These are phyloP conservation scores for Syncephalastrum contaminatum DNA, from an alignment of 371 early-diverging fungal genomes.

Conservation along the genomic window DNA sequence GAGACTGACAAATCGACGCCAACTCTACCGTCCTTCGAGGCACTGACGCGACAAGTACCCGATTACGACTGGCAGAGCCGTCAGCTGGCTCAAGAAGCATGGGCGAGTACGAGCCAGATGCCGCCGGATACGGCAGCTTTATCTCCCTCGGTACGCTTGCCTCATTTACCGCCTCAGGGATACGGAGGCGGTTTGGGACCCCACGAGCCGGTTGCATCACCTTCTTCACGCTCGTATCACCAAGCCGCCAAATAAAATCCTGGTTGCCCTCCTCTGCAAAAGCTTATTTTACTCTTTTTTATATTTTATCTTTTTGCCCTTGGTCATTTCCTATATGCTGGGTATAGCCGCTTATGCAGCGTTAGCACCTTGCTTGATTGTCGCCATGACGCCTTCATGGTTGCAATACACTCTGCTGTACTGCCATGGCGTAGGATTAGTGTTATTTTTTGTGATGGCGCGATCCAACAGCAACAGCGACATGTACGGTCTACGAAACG, in stretches of 20 bases:
- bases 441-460: slow-evolving; percentile 6
- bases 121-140: background rate
- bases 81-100: slow-evolving; percentile 3
- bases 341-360: slow-evolving; percentile 3
- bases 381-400: background rate
- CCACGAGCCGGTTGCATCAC: slow-evolving; percentile 1
- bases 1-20: background rate
- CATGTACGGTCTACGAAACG: slow-evolving; percentile 35
- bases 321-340: too few species aligned
- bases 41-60: slow-evolving; percentile 6
- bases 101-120: too few species aligned
- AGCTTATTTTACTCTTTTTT: slow-evolving; percentile 1
- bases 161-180: slow-evolving; percentile 7
- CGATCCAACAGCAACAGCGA: slow-evolving; percentile 10
- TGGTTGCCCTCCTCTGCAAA: background rate
- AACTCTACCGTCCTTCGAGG: slow-evolving; percentile 7
- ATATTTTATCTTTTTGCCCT: background rate
- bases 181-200: slow-evolving; percentile 1
- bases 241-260: slow-evolving; percentile 2
- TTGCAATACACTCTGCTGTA: slow-evolving; percentile 17
- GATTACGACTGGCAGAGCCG: slow-evolving; percentile 6
- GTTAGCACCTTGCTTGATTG: slow-evolving; percentile 1
- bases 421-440: slow-evolving; percentile 30
- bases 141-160: background rate
- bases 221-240: slow-evolving; percentile 1